A percentile compares a stretch with the other conserved stretches of the same genome.
These are phyloP conservation scores for Lentinula sp. DNA, from an alignment of 768 basidiomycete species.

Conservation along the genomic window DNA sequence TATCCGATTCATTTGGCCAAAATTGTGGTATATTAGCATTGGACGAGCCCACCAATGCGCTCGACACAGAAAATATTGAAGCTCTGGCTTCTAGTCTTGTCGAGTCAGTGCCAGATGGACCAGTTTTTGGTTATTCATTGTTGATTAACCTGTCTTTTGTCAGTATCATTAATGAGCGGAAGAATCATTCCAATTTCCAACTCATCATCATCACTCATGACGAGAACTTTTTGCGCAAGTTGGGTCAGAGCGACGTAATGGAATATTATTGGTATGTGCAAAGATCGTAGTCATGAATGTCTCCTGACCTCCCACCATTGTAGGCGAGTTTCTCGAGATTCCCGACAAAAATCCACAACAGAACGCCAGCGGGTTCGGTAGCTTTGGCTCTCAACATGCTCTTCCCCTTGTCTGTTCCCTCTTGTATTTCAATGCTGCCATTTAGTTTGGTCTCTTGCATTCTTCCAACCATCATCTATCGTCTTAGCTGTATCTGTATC, in stretches of 20 bases:
- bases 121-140: background rate
- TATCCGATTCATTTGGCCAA: slow-evolving; percentile 96
- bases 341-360: slow-evolving; percentile 36
- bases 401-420: background rate
- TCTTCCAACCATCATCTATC: background rate
- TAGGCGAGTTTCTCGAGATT: slow-evolving; percentile 77
- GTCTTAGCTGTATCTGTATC: background rate
- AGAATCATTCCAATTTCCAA: slow-evolving; percentile 88
- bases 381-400: background rate
- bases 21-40: slow-evolving; percentile 97
- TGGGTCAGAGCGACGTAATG: slow-evolving; percentile 90
- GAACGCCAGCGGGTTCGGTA: slow-evolving; percentile 21
- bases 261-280: slow-evolving; percentile 82
- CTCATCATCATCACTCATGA: slow-evolving; percentile 96
- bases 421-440: background rate
- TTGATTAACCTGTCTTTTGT: slow-evolving; percentile 3
- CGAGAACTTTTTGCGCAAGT: slow-evolving; percentile 86
- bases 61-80: slow-evolving; percentile 94
- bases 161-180: slow-evolving; percentile 92
- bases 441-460: background rate
- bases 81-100: slow-evolving; percentile 88
- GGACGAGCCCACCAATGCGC: slow-evolving; percentile 96
- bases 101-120: slow-evolving; percentile 50
- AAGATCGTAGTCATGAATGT: background rate
- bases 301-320: slow-evolving; percentile 2